Evolutionary conservation across 2,329 filamentous ascomycete species (phyloP), one percentile per base, ranked within the genome.

Genomic region (Microthyrium microscopicum): DNA sequence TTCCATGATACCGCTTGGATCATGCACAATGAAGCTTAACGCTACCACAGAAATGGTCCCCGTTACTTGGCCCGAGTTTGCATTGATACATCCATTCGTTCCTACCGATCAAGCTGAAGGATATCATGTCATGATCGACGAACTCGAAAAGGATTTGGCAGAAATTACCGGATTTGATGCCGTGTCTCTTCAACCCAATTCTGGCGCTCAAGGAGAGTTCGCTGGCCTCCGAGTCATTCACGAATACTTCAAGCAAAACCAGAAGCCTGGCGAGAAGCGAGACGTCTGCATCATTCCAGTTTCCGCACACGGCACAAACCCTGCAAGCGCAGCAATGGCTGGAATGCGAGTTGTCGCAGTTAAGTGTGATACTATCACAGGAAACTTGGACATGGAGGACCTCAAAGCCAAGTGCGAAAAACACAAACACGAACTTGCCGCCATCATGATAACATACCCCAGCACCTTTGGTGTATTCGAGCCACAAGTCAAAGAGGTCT

Each of bases 11-110:
- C 84, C 87, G 3, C 70, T 95, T 1, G 87, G 87, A 15, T 94
- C 87, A 1, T 95, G 87, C 64, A 95, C 87, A 11, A 95, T 95
- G 87, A 95, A 95, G 65, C 73, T 94, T 34, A 94, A 94, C 53
- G 81, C 79, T 26, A 89, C 85, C 3, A 81, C 81, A 1, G 83
- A 94, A 60, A 94, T 95, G 87, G 69, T 80, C 12, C 78, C 85
- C 5, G 68, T 94, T 35, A 80, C 80, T 1, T 77, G 74, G 57
- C 72, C 75, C 1, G 71, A 76, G 31, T 82, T 85, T 48, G 69
- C 79, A 26, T 72, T 77, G 40, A 65, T 92, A 21, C 87, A 95
- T 57, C 87, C 87, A 0, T 83, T 84, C 47, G 70, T 75, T 24
- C 77, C 78, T 0, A 47, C 60, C 0, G 59, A 70, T 29, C 66